phyloP scores from a whole-genome alignment of 129 eudicot species.

The Artemisia tridentata region DNA sequence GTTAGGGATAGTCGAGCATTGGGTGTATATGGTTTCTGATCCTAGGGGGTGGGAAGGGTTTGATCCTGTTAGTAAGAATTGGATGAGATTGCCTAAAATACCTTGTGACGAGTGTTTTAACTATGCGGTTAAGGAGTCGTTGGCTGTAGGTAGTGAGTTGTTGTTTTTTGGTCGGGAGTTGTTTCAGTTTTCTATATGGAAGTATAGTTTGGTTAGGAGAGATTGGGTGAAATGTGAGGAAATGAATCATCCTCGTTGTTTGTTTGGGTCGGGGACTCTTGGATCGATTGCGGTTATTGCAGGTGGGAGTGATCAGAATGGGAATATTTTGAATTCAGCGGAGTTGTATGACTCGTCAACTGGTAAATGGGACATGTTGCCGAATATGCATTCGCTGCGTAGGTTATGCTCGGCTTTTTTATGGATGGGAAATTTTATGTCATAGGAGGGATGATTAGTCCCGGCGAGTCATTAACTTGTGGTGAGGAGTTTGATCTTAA shows the following conservation, averaged over 20 bases:
- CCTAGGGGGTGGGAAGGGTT: constrained; percentile 71
- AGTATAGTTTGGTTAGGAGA: constrained; percentile 37
- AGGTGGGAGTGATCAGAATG: constrained; percentile 59
- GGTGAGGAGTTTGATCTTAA: constrained; percentile 57
- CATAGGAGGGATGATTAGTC: constrained; percentile 59
- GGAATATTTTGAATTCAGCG: constrained; percentile 47
- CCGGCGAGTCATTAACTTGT: constrained; percentile 47
- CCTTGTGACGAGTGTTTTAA: constrained; percentile 62
- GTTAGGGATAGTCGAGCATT: constrained; percentile 52
- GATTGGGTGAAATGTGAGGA: constrained; percentile 51
- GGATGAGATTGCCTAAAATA: constrained; percentile 59
- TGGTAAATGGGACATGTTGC: constrained; percentile 54
- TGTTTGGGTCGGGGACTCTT: constrained; percentile 53
- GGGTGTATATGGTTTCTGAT: constrained; percentile 73
- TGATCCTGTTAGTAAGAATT: constrained; percentile 51
- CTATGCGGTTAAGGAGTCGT: constrained; percentile 54
- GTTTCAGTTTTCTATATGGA: constrained; percentile 54
- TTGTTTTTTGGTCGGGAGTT: constrained; percentile 67
- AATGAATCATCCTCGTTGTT: constrained; percentile 58
- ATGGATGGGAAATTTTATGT: constrained; percentile 67
- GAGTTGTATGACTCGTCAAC: constrained; percentile 55
- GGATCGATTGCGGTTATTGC: constrained; percentile 63
- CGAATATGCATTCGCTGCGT: constrained; percentile 57
- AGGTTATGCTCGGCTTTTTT: constrained; percentile 56
- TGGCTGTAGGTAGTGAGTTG: constrained; percentile 55